Percentiles rank a stretch among this genome's conserved stretches.
Conservation (phyloP, 441 rosid species). For the Aleurites moluccanus region DNA sequence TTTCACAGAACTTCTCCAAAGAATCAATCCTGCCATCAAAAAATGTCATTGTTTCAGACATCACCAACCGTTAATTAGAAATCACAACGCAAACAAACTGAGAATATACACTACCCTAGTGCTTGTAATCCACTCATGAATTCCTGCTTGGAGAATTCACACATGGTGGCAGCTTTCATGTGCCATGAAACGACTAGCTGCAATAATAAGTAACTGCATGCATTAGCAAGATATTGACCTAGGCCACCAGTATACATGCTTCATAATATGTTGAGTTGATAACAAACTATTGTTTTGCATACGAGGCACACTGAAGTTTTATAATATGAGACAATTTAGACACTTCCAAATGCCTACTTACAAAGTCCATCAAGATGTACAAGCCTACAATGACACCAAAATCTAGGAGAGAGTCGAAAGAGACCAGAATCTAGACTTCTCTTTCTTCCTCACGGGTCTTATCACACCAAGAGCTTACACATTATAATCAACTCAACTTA, state of each 20-base stretch:
- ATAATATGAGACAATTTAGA: neutral
- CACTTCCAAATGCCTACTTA: neutral
- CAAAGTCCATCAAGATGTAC: neutral
- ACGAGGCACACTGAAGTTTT: neutral
- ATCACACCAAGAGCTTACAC: neutral
- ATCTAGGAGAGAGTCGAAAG: neutral
- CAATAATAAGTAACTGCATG: constrained; percentile 18
- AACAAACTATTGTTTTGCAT: neutral
- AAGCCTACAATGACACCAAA: neutral
- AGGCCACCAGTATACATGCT: neutral
- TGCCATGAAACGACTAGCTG: constrained; percentile 99
- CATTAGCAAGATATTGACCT: neutral
- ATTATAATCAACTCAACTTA: too few species aligned
- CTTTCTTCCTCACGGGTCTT: neutral
- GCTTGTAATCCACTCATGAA: constrained; percentile 74
- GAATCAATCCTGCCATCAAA: constrained; percentile 78
- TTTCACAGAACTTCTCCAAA: constrained; percentile 47
- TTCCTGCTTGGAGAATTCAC: constrained; percentile 93
- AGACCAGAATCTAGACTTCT: neutral
- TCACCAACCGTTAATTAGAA: constrained; percentile 4
- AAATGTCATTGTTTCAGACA: constrained; percentile 16
- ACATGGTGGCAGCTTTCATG: constrained; percentile 97
- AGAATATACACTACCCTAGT: constrained; percentile 49
- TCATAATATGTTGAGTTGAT: neutral
- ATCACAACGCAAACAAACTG: neutral